Base-by-base conservation (phyloP, 768 basidiomycete species). In the Lactifluus volemus region DNA sequence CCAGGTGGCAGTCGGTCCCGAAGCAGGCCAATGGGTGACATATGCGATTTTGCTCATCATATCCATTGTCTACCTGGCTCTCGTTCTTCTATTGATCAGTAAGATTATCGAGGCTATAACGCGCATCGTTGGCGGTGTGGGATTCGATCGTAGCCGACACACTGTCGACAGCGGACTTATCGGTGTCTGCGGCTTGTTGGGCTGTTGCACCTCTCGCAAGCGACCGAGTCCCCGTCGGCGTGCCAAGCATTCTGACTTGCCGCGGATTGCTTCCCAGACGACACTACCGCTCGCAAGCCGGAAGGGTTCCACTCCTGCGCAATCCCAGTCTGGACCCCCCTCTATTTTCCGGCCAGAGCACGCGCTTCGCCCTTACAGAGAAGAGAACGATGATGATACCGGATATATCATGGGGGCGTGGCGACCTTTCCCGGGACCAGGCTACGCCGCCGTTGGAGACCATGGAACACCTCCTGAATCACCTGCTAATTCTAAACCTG, bases 331-430 rank as follows among this genome's bases (percentile, higher is more conserved):
- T 36, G 83, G 77, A 42, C 83, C 82, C 9, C 88, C 85, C 14
- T 86, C 81, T 21, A 88, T 90, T 5, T 77, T 92, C 63, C 82
- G 84, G 41, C 91, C 90, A 0, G 90, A 92, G 66, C 88, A 90
- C 50, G 88, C 86, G 4, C 77, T 85, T 63, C 79, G 81, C 49
- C 89, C 87, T 32, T 90, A 89, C 70, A 79, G 78, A 64, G 88
- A 91, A 68, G 87, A 91, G 47, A 86, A 81, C 65, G 89, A 91
- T 61, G 88, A 88, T 67, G 89, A 89, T 64, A 79, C 77, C 17
- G 88, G 90, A 12, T 88, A 78, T 65, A 97, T 98, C 69, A 96
- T 98, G 92, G 87, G 86, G 45, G 91, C 95, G n/a, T 96, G 92
- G 91, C 85, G 87, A 65, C 83, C 85, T 32, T 88, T 83, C 76